Base-by-base conservation (phyloP, 768 basidiomycete genomes). In the Podaxis mareebaensis region DNA sequence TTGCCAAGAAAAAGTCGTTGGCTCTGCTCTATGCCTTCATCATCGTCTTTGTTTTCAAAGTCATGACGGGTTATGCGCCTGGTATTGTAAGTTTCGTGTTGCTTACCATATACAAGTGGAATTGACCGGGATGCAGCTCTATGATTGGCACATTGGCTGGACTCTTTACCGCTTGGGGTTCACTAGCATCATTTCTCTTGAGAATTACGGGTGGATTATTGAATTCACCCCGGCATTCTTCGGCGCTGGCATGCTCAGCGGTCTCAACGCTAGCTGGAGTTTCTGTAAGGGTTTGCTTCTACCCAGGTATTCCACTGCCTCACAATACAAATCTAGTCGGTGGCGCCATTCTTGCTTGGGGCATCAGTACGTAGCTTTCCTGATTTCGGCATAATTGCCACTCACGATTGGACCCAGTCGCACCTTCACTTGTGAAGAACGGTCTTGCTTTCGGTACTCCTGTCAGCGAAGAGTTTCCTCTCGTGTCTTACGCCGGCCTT, bases 91-190 rank as follows among this genome's bases (percentile, higher is more conserved):
- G 79, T 76, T 42, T 17, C 33, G 8, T 24, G 33, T 24, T 11
- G 22, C 12, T n/a, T 10, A 30, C 40, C 20, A 51, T 28, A 3
- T 20, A 13, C 49, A 12, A n/a, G 42, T 24, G 20, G 1, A 24
- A 12, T 12, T 24, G 24, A 51, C 7, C 3, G 7, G 20, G 3
- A 10, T 22, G 28, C 22, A 83, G 81, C 69, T 83, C 17, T 86
- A 79, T 67, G 86, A 88, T 68, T 88, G 85, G 86, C 86, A 88
- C 66, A 78, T 85, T 57, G 85, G 85, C 61, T 87, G 85, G 82
- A 82, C 83, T 15, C 75, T 86, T 22, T 85, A 79, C 71, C 77
- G 83, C 48, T 67, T 86, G 26, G 86, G 85, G n/a, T 86, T 84
- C 76, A 83, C 80, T 10, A 79, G 80, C 66, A 85, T 86, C 70